A percentile compares a stretch with the other conserved stretches of the same genome.
Evolutionary conservation across 139 green algal genomes (phyloP).

Genomic region (Ettlia oleoabundans): DNA sequence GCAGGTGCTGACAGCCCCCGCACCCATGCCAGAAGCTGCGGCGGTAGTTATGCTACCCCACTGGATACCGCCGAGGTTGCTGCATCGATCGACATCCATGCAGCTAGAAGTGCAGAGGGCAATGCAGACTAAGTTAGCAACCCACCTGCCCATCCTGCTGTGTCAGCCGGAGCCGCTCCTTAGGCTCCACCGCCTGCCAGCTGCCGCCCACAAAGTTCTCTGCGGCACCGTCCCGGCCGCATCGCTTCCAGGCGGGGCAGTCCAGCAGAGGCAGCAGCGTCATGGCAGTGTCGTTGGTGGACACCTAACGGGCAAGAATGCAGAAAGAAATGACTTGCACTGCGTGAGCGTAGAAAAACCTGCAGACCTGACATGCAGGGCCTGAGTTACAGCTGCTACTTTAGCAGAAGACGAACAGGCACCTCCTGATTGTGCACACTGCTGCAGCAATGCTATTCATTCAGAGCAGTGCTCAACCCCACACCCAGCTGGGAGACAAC

Average conservation of each 20-base stretch:
- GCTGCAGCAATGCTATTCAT: no score
- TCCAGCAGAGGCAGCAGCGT: conserved; percentile 84
- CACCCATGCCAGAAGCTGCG: no score
- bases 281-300: conserved; percentile 78
- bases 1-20: no score
- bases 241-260: conserved; percentile 71
- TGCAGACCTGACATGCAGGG: background rate
- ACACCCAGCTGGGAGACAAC: no score
- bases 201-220: conserved; percentile 61
- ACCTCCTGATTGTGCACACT: background rate
- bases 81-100: no score
- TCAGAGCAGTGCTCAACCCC: no score
- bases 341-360: no score
- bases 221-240: background rate
- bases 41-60: no score
- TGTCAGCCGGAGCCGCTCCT: conserved; percentile 73
- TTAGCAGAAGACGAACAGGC: background rate
- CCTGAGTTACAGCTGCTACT: background rate
- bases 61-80: no score
- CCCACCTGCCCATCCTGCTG: conserved; percentile 80
- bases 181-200: conserved; percentile 66
- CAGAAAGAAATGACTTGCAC: background rate
- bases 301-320: conserved; percentile 43
- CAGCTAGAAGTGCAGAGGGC: no score
- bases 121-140: background rate